Evolutionary conservation across 148 eudicot genomes (phyloP), one percentile per base, ranked within the genome.

Genomic region (Pharnaceum exiguum): DNA sequence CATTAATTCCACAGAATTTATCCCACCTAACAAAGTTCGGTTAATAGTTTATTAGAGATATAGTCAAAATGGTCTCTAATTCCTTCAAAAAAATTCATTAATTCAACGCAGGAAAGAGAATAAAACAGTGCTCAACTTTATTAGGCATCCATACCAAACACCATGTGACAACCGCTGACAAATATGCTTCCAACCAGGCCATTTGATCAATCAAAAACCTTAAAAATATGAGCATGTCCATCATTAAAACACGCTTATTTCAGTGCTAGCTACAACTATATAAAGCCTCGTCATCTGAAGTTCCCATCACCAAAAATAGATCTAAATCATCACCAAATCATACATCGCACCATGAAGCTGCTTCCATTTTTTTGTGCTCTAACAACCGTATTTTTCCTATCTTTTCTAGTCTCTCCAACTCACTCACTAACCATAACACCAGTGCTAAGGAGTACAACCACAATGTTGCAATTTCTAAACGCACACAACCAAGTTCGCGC

Each of bases 111-210:
- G n/a, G 45, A 60, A 35, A 51, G 66, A 24, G 57, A 62, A 49
- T 18, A 62, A 50, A 62, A 62, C 66, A 62, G 12, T 50, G 37
- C 31, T 51, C 47, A 62, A 50, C 66, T 62, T 50, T 62, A 37
- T 22, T 46, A 48, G 29, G 23, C 13, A 28, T 19, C 33, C 55
- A 15, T 23, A 54, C 68, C 60, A 53, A 64, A 16, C 60, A 44
- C 60, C 68, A 64, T 64, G 68, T 64, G 68, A 51, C 16, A 63
- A 38, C 59, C 23, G 10, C 37, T 27, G 59, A 63, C 67, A 63
- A 63, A 63, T 18, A 40, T 62, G 26, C 35, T 51, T 24, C 50
- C 57, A 63, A 22, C 59, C 35, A 63, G 30, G 42, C 37, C 28
- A 51, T 32, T 23, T 25, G 10, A n/a, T 21, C 30, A 18, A 27